Evolutionary conservation across 768 basidiomycete species (phyloP).

Genomic region (Porphyrellus cyaneotinctus): DNA sequence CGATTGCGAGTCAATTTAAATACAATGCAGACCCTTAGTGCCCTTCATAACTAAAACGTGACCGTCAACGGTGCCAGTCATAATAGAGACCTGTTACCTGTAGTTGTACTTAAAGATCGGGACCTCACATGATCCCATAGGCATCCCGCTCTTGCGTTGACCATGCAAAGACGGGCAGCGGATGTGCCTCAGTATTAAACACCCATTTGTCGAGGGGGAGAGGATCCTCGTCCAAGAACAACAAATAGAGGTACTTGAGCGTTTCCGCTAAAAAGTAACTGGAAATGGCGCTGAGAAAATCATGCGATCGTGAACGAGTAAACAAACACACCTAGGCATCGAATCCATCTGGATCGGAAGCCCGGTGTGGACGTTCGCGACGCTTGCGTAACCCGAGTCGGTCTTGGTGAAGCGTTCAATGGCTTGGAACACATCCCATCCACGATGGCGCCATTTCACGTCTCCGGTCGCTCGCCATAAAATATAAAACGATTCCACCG

Average conservation of each 20-base stretch:
- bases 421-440: slow-evolving; percentile 66
- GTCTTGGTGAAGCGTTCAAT: slow-evolving; percentile 59
- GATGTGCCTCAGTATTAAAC: slow-evolving; percentile 71
- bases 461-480: slow-evolving; percentile 70
- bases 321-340: slow-evolving; percentile 66
- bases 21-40: too few relatives aligned
- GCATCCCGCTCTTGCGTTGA: slow-evolving; percentile 45
- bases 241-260: slow-evolving; percentile 68
- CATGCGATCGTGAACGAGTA: background rate
- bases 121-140: slow-evolving; percentile 30
- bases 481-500: slow-evolving; percentile 68
- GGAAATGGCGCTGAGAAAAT: slow-evolving; percentile 10
- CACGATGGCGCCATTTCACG: slow-evolving; percentile 62
- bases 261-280: slow-evolving; percentile 58
- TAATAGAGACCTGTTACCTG: too few relatives aligned
- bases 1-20: too few relatives aligned
- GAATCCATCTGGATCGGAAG: slow-evolving; percentile 41
- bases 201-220: slow-evolving; percentile 54
- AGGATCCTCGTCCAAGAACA: slow-evolving; percentile 61
- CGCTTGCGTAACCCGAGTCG: slow-evolving; percentile 54
- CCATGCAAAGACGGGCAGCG: slow-evolving; percentile 72
- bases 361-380: slow-evolving; percentile 42
- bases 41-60: too few relatives aligned
- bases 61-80: too few relatives aligned
- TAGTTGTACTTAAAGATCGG: too few relatives aligned